Conservation (phyloP, 2,329 filamentous ascomycete species). For the Chaetomium globosum region DNA sequence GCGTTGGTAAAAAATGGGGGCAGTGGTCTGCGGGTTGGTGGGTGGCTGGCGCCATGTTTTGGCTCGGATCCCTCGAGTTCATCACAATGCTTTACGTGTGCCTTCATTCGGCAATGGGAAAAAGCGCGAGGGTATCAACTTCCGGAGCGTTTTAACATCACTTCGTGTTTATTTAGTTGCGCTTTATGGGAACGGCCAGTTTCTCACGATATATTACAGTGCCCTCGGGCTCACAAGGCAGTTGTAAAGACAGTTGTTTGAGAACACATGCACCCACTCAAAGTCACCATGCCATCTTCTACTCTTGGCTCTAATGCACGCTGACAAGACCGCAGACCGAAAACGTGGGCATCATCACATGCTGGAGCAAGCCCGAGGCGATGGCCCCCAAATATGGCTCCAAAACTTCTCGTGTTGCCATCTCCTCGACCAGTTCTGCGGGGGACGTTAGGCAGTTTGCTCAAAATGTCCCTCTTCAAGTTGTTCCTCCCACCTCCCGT, state of each 20-base stretch:
- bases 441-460: background rate
- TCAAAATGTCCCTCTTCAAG: background rate
- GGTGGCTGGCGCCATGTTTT: background rate
- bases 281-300: background rate
- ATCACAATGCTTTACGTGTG: background rate
- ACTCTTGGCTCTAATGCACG: background rate
- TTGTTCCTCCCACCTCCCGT: no score
- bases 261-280: background rate
- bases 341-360: background rate
- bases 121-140: background rate
- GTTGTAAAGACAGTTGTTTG: background rate
- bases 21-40: background rate
- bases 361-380: no score
- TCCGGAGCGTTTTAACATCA: background rate
- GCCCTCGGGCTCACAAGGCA: background rate
- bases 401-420: no score
- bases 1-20: background rate
- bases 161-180: background rate
- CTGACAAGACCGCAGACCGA: background rate
- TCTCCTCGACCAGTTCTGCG: background rate
- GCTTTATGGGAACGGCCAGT: background rate
- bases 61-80: background rate
- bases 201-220: conserved; percentile 13
- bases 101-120: background rate
- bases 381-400: no score